phyloP scores from a whole-genome alignment of 1,284 basidiomycete genomes.

The Cryptococcus sp. region DNA sequence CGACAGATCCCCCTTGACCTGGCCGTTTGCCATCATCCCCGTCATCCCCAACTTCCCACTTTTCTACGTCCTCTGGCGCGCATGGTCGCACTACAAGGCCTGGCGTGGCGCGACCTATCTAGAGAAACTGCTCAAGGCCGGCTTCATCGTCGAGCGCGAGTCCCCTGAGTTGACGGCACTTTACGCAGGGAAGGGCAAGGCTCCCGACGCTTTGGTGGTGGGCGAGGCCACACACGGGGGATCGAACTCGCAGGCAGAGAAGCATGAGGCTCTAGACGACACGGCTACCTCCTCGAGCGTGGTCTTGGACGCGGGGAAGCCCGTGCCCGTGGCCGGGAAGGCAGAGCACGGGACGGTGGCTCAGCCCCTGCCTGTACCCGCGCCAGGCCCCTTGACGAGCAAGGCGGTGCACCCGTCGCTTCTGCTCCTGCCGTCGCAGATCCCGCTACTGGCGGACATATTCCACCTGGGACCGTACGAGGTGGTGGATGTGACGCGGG shows the following conservation, averaged over 20 bases:
- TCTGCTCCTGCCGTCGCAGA: conserved; percentile 31
- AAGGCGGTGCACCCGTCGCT: conserved; percentile 22
- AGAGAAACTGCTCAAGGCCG: conserved; percentile 37
- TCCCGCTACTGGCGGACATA: conserved; percentile 38
- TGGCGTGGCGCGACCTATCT: conserved; percentile 49
- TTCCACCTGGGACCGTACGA: conserved; percentile 47
- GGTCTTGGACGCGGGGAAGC: conserved; percentile 13
- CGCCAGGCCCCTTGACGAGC: conserved; percentile 14
- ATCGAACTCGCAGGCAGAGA: conserved; percentile 26
- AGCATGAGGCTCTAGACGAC: conserved; percentile 21
- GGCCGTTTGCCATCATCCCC: conserved; percentile 52
- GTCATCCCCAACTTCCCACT: conserved; percentile 53
- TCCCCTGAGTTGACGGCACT: conserved; percentile 25
- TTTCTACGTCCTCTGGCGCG: conserved; percentile 54
- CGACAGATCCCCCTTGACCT: conserved; percentile 40
- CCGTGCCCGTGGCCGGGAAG: conserved; percentile 9
- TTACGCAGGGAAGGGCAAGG: conserved; percentile 22
- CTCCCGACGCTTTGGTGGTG: background rate
- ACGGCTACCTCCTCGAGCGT: conserved; percentile 28
- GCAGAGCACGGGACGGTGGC: conserved; percentile 3
- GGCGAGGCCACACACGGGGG: conserved; percentile 4
- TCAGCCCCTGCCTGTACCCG: conserved; percentile 14
- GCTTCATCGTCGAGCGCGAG: conserved; percentile 40
- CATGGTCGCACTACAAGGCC: conserved; percentile 52
- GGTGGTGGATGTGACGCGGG: conserved; percentile 48